These are phyloP conservation scores for Aureobasidium pullulans DNA, from an alignment of 2,329 filamentous ascomycete species.

Conservation along the genomic window DNA sequence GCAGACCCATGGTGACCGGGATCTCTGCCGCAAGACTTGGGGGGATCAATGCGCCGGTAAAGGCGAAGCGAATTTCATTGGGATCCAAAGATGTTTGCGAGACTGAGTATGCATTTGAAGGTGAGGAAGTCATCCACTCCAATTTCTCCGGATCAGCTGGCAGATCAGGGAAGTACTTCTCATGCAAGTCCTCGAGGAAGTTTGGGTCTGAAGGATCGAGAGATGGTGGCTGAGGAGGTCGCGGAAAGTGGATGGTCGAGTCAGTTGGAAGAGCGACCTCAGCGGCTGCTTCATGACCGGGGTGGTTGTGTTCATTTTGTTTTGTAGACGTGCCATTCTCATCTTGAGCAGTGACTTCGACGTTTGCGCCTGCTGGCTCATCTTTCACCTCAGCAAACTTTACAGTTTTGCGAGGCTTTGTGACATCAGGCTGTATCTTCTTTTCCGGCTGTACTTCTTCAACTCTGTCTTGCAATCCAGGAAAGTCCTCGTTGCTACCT, in stretches of 20 bases:
- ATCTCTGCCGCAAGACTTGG: slow-evolving; percentile 67
- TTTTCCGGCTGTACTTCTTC: neutral
- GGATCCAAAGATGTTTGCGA: slow-evolving; percentile 63
- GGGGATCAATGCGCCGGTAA: slow-evolving; percentile 71
- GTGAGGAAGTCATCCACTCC: slow-evolving; percentile 72
- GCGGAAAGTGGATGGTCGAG: slow-evolving; percentile 53
- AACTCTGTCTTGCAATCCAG: slow-evolving; percentile 12
- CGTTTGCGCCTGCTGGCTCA: slow-evolving; percentile 19
- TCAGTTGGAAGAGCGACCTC: slow-evolving; percentile 16
- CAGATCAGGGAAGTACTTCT: slow-evolving; percentile 88
- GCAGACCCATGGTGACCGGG: slow-evolving; percentile 70
- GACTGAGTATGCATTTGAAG: slow-evolving; percentile 75
- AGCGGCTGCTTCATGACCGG: slow-evolving; percentile 6
- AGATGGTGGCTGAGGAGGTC: slow-evolving; percentile 50
- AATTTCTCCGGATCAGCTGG: slow-evolving; percentile 77
- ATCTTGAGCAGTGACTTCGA: neutral
- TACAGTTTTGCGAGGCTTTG: slow-evolving; percentile 9
- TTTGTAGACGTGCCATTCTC: neutral
- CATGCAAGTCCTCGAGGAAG: slow-evolving; percentile 77
- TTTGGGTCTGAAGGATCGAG: slow-evolving; percentile 76
- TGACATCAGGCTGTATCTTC: neutral
- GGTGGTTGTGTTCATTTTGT: neutral
- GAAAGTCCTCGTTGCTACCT: slow-evolving; percentile 35
- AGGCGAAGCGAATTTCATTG: slow-evolving; percentile 79
- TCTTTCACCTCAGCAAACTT: slow-evolving; percentile 7